A percentile compares a stretch with the other conserved stretches of the same genome.
phyloP scores from a whole-genome alignment of 2,329 filamentous ascomycete genomes.

The Pseudocercospora ulei region DNA sequence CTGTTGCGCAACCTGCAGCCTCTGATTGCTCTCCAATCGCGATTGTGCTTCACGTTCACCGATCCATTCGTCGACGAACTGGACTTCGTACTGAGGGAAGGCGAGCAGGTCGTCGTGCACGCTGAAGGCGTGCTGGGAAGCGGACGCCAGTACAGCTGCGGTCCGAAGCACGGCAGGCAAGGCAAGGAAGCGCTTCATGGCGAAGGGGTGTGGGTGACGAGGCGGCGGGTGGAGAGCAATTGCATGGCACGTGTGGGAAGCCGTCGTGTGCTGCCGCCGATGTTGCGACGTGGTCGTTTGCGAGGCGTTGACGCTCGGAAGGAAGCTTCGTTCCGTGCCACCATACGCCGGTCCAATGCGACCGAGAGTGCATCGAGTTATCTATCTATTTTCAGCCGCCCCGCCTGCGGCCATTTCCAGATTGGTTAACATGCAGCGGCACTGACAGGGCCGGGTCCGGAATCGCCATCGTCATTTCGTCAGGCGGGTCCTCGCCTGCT shows the following conservation, averaged over 20 bases:
- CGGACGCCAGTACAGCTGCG: constrained; percentile 38
- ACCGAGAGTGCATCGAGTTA: too few species aligned
- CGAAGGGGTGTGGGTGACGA: neutral
- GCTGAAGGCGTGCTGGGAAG: constrained; percentile 58
- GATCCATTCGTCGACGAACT: constrained; percentile 57
- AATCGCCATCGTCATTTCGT: too few species aligned
- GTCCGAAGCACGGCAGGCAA: constrained; percentile 42
- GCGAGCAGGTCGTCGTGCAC: constrained; percentile 81
- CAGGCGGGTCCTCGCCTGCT: too few species aligned
- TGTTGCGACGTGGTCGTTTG: constrained; percentile 6
- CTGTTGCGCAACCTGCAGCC: constrained; percentile 6
- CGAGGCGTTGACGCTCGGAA: neutral
- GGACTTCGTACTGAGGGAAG: constrained; percentile 75
- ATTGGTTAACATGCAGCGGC: too few species aligned
- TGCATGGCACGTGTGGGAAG: too few species aligned
- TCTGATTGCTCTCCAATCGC: constrained; percentile 41
- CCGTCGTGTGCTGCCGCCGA: neutral
- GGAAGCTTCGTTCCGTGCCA: too few species aligned
- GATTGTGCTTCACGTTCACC: constrained; percentile 59
- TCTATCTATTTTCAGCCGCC: too few species aligned
- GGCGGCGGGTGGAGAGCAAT: neutral
- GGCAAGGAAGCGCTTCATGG: constrained; percentile 44
- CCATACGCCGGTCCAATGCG: too few species aligned
- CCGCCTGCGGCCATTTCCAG: too few species aligned
- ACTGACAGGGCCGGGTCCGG: too few species aligned